Conservation (phyloP, 2,329 filamentous ascomycete species). For the Alternaria brassicicola region DNA sequence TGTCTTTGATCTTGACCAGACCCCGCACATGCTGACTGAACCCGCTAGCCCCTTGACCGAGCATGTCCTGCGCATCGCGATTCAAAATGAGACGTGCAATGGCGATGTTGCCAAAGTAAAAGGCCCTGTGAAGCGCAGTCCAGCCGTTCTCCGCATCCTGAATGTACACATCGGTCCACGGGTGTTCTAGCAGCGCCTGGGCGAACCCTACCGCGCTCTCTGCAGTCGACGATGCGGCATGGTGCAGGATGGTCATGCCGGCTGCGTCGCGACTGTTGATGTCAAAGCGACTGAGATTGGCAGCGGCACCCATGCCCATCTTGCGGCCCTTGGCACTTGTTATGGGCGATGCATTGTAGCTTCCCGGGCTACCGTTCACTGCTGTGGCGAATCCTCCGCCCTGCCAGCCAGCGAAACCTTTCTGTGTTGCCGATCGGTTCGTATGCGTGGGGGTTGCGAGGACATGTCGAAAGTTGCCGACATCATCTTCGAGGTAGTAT, state of each 20-base stretch:
- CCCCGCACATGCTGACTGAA: slow-evolving; percentile 69
- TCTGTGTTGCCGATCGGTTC: slow-evolving; percentile 62
- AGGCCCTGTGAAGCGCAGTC: slow-evolving; percentile 89
- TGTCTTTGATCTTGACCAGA: slow-evolving; percentile 93
- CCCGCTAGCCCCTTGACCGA: slow-evolving; percentile 65
- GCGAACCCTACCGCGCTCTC: slow-evolving; percentile 76
- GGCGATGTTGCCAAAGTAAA: slow-evolving; percentile 88
- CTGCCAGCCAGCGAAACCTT: slow-evolving; percentile 48
- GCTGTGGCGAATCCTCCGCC: slow-evolving; percentile 36
- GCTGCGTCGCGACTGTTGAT: slow-evolving; percentile 83
- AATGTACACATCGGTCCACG: slow-evolving; percentile 80
- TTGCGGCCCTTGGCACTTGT: slow-evolving; percentile 46
- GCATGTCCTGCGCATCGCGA: slow-evolving; percentile 72
- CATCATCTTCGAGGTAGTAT: slow-evolving; percentile 96
- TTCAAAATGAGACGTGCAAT: slow-evolving; percentile 83
- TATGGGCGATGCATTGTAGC: slow-evolving; percentile 55
- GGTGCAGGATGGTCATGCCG: slow-evolving; percentile 83
- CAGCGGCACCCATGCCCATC: slow-evolving; percentile 32
- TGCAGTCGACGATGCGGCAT: slow-evolving; percentile 77
- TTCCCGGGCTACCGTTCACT: slow-evolving; percentile 55
- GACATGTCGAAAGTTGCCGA: slow-evolving; percentile 90
- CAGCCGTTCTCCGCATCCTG: slow-evolving; percentile 93
- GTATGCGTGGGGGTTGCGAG: slow-evolving; percentile 73
- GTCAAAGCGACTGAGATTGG: slow-evolving; percentile 65
- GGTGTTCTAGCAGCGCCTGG: slow-evolving; percentile 78